Conservation (phyloP, 108 stramenopile species). For the Pseudonitzschia multiseries region DNA sequence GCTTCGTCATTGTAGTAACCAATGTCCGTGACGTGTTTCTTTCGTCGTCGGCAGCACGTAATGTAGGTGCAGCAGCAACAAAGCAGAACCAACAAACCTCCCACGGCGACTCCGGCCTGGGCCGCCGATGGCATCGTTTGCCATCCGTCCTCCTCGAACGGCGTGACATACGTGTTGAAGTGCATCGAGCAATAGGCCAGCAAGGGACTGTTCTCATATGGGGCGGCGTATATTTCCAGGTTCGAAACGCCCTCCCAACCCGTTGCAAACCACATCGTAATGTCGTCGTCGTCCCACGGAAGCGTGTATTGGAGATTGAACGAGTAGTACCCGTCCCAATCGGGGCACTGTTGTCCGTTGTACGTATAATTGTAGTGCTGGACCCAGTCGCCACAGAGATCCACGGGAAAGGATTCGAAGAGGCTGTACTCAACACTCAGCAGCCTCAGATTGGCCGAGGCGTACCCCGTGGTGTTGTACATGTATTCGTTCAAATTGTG, state of each 20-base stretch:
- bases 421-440: constrained; percentile 36
- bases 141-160: constrained; percentile 19
- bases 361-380: constrained; percentile 3
- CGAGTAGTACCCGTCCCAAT: constrained; percentile 29
- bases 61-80: constrained; percentile 18
- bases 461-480: constrained; percentile 31
- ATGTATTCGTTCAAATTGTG: constrained; percentile 13
- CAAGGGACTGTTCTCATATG: background rate
- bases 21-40: constrained; percentile 17
- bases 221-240: constrained; percentile 20
- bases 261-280: constrained; percentile 41
- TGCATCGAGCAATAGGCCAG: constrained; percentile 28
- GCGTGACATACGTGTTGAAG: constrained; percentile 32
- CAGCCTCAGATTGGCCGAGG: constrained; percentile 28
- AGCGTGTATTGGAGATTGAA: constrained; percentile 35
- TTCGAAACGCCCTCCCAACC: constrained; percentile 34
- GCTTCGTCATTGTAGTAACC: constrained; percentile 14
- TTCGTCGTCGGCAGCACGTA: constrained; percentile 26
- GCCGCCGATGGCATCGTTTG: constrained; percentile 35
- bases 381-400: constrained; percentile 38
- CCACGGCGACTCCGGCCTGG: constrained; percentile 17
- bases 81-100: constrained; percentile 4
- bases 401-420: constrained; percentile 27
- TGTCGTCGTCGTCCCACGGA: constrained; percentile 25
- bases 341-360: constrained; percentile 23